These are phyloP conservation scores for Liquidambar formosana DNA, from an alignment of 164 flowering plant species.

Conservation along the genomic window DNA sequence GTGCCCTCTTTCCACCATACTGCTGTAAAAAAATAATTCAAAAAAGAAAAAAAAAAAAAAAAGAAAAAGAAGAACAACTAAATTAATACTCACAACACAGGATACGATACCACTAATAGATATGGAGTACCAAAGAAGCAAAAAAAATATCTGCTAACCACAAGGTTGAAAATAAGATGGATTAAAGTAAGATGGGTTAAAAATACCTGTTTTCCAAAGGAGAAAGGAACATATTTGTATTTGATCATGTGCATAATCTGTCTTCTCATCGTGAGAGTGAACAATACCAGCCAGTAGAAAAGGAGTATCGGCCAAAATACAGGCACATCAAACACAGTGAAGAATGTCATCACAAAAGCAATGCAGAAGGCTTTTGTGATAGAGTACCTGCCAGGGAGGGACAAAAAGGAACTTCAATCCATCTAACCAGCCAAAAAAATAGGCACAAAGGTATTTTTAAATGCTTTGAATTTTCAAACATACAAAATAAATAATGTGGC, in stretches of 20 bases:
- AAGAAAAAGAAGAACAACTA: conserved; percentile 5
- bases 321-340: conserved; percentile 75
- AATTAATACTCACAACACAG: not conserved
- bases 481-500: no score
- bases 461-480: no score
- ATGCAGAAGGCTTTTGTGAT: no score
- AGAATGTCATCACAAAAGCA: conserved; percentile 82
- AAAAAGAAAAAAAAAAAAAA: no score
- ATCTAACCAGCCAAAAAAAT: no score
- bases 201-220: conserved; percentile 76
- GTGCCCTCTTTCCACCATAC: conserved; percentile 35
- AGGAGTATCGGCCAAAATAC: conserved; percentile 93
- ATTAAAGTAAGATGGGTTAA: no score
- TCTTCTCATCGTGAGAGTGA: conserved; percentile 73
- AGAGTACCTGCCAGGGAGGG: conserved; percentile 67
- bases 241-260: no score
- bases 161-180: not conserved
- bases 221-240: no score
- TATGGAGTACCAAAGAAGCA: no score
- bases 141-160: not conserved
- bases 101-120: not conserved
- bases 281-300: conserved; percentile 76
- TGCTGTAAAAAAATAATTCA: no score
- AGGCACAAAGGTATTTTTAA: no score
- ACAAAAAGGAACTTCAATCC: no score